Base-by-base conservation (phyloP, 345 rosid genomes). In the Linum trigynum region DNA sequence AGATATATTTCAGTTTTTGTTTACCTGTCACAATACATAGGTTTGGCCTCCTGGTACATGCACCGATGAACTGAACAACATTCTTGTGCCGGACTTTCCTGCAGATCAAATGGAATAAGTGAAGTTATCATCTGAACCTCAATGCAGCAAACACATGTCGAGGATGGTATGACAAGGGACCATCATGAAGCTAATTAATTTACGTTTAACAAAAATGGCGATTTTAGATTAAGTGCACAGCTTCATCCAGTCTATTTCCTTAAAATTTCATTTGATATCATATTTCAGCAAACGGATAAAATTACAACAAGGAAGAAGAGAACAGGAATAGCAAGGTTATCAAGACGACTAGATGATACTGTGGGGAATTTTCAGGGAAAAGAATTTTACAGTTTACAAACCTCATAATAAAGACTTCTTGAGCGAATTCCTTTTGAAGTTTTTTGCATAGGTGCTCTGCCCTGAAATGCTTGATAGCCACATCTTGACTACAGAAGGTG, bases 51-150 rank as follows among this genome's bases (percentile, higher is more conserved):
- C 72, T 81, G 4, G 83, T 79, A 39, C 81, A 82, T 63, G 91
- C 86, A 69, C 91, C 91, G 15, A 86, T 73, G 73, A 84, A 86
- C 68, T 74, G 78, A 43, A 86, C 85, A 39, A 84, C 75, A 80
- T 86, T 84, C 68, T 67, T 83, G 77, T 84, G 92, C 63, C 72
- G 79, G 59, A 86, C 73, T 73, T 78, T 84, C 89, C 87, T 86
- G 79, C 59, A 67, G 70, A 61, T 0, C 7, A 48, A 48, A 5
- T 6, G 9, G 53, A 15, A 48, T 23, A 23, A n/a, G n/a, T n/a
- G 12, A 48, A 48, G 9, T 3, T 56, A 35, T 14, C 45, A 36
- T 53, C 36, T 39, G 11, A 39, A 15, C 14, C 4, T 61, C 39
- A 61, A 12, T 7, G 11, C 38, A 60, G 42, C 38, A 17, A 15